phyloP scores from a whole-genome alignment of 2,329 filamentous ascomycete genomes.

The Fusarium sp. region DNA sequence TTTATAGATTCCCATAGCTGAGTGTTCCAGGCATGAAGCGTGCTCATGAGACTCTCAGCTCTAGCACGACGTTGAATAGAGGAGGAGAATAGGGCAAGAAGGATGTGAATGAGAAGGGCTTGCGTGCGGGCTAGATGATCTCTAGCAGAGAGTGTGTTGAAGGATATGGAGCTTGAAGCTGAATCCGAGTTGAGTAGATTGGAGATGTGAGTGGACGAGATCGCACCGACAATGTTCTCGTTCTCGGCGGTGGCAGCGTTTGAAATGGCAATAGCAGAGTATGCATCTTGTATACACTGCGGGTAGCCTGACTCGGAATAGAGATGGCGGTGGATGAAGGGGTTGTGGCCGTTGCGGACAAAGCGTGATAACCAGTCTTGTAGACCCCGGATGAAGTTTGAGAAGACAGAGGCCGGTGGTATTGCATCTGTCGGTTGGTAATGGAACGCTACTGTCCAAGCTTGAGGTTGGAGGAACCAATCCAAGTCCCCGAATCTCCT shows the following conservation, averaged over 20 bases:
- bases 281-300: slow-evolving; percentile 1
- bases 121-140: slow-evolving; percentile 3
- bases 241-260: neutral
- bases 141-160: neutral
- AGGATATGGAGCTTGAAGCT: neutral
- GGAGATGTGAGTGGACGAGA: neutral
- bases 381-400: slow-evolving; percentile 1
- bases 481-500: neutral
- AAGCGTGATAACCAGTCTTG: slow-evolving; percentile 1
- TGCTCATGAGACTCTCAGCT: neutral
- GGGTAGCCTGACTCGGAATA: neutral
- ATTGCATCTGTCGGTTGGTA: neutral
- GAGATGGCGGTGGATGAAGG: neutral
- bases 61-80: neutral
- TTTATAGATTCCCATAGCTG: neutral
- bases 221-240: neutral
- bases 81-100: neutral
- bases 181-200: neutral
- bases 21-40: neutral
- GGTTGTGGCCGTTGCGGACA: slow-evolving; percentile 1
- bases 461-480: neutral
- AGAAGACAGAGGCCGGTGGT: neutral
- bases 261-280: neutral
- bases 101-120: neutral
- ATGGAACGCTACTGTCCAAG: neutral